A percentile compares a stretch with the other conserved stretches of the same genome.
phyloP scores from a whole-genome alignment of 1,284 basidiomycete species.

The Malassezia slooffiae region DNA sequence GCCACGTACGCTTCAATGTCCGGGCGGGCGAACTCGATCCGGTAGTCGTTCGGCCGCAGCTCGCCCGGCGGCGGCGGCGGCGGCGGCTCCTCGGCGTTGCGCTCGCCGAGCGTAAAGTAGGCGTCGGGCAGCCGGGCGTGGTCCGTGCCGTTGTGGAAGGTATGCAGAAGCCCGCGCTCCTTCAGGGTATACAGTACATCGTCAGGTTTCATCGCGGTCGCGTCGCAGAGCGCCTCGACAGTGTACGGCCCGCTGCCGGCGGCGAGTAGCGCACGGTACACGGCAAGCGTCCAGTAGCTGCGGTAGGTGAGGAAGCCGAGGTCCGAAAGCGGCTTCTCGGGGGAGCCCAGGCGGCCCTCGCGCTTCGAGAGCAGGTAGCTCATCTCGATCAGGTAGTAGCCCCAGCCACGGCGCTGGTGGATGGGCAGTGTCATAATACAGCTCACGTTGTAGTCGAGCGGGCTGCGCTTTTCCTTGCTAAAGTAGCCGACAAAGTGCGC shows the following conservation, averaged over 20 bases:
- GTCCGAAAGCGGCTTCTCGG: constrained; percentile 94
- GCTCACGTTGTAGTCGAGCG: constrained; percentile 82
- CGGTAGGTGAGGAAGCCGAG: constrained; percentile 83
- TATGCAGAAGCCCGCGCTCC: constrained; percentile 65
- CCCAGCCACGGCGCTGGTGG: constrained; percentile 78
- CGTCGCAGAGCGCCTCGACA: constrained; percentile 52
- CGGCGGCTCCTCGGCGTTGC: not conserved
- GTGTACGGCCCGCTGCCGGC: constrained; percentile 55
- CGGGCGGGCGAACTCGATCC: constrained; percentile 63
- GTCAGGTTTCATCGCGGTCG: constrained; percentile 81
- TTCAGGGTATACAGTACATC: constrained; percentile 71
- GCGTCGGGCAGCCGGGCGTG: constrained; percentile 6
- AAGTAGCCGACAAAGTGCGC: constrained; percentile 97
- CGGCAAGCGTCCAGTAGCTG: constrained; percentile 86
- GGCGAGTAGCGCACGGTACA: constrained; percentile 67
- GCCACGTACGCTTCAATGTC: constrained; percentile 60
- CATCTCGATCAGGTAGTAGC: constrained; percentile 78
- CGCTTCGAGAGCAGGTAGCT: constrained; percentile 85
- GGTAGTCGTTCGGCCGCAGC: constrained; percentile 62
- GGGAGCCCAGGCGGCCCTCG: constrained; percentile 88
- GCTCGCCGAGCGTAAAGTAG: not conserved
- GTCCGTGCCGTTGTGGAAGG: constrained; percentile 11
- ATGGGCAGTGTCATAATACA: constrained; percentile 99
- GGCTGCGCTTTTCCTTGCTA: constrained; percentile 93
- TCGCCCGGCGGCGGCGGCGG: not conserved